phyloP scores from a whole-genome alignment of 352 stramenopile genomes.

The Pythium brachiatum region DNA sequence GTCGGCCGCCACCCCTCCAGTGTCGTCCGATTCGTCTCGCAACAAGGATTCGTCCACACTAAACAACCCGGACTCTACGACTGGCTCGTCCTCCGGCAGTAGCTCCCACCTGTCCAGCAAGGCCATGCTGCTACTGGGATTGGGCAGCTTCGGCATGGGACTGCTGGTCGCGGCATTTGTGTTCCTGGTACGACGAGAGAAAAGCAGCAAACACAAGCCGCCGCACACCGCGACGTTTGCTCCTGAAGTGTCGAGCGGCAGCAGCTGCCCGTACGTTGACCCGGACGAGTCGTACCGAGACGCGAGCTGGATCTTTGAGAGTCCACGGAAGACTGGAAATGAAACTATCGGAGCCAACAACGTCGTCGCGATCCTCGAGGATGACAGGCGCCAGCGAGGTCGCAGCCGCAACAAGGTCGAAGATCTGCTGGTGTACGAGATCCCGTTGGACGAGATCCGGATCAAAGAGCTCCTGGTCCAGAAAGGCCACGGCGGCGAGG shows the following conservation, averaged over 20 bases:
- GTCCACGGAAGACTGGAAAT: slow-evolving; percentile 18
- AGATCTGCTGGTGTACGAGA: slow-evolving; percentile 74
- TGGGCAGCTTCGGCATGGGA: slow-evolving; percentile 26
- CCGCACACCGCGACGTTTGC: slow-evolving; percentile 11
- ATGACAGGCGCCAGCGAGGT: slow-evolving; percentile 38
- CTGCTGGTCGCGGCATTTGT: slow-evolving; percentile 26
- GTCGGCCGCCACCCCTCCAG: background rate
- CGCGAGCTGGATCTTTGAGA: slow-evolving; percentile 55
- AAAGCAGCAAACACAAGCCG: background rate
- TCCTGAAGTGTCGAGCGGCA: slow-evolving; percentile 9
- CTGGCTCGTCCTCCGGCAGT: background rate
- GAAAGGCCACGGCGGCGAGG: slow-evolving; percentile 16
- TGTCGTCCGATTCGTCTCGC: background rate
- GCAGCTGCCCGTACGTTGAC: slow-evolving; percentile 26
- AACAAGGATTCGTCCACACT: slow-evolving; percentile 6
- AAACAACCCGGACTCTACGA: slow-evolving; percentile 1
- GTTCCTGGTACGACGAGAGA: slow-evolving; percentile 19
- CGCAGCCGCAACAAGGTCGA: slow-evolving; percentile 57
- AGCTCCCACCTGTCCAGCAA: slow-evolving; percentile 21
- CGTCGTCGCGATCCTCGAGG: slow-evolving; percentile 59
- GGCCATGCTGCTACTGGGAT: slow-evolving; percentile 18
- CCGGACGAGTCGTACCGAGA: slow-evolving; percentile 38
- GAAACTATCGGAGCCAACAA: slow-evolving; percentile 28
- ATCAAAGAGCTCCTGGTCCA: slow-evolving; percentile 37
- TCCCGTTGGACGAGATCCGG: slow-evolving; percentile 61